A percentile compares a stretch with the other conserved stretches of the same genome.
phyloP scores from a whole-genome alignment of 805 yeast genomes.

The Myxozyma melibiosi region DNA sequence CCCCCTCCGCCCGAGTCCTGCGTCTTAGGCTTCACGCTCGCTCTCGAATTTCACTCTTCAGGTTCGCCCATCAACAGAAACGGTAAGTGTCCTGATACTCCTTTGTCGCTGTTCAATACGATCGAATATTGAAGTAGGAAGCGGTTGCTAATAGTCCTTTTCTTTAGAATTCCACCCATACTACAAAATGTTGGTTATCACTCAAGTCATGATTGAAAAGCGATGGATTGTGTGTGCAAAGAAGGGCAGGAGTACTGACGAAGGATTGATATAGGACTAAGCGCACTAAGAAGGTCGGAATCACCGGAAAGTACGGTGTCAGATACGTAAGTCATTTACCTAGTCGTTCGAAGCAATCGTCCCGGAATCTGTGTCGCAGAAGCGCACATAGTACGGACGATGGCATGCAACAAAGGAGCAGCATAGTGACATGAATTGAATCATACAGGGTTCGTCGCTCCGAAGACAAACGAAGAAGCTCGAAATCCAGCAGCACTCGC shows the following conservation, averaged over 20 bases:
- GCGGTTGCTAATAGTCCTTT: background rate
- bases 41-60: slow-evolving; percentile 4
- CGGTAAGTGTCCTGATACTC: slow-evolving; percentile 9
- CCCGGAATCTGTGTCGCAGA: too few relatives aligned
- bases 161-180: slow-evolving; percentile 8
- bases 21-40: background rate
- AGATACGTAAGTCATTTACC: slow-evolving; percentile 60
- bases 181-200: slow-evolving; percentile 12
- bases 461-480: slow-evolving; percentile 99
- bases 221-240: background rate
- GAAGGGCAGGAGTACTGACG: background rate
- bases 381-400: too few relatives aligned
- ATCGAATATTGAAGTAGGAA: background rate
- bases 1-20: background rate
- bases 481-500: slow-evolving; percentile 98
- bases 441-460: slow-evolving; percentile 82
- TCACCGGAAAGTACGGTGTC: slow-evolving; percentile 99
- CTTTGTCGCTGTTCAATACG: background rate
- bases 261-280: slow-evolving; percentile 74
- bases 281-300: slow-evolving; percentile 99
- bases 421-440: background rate
- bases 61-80: slow-evolving; percentile 12
- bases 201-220: background rate
- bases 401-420: background rate
- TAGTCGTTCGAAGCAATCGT: background rate